Percentiles rank a stretch among this genome's conserved stretches.
Evolutionary conservation across 177 flowering plant genomes (phyloP).

Genomic region (Vitis hybrid): DNA sequence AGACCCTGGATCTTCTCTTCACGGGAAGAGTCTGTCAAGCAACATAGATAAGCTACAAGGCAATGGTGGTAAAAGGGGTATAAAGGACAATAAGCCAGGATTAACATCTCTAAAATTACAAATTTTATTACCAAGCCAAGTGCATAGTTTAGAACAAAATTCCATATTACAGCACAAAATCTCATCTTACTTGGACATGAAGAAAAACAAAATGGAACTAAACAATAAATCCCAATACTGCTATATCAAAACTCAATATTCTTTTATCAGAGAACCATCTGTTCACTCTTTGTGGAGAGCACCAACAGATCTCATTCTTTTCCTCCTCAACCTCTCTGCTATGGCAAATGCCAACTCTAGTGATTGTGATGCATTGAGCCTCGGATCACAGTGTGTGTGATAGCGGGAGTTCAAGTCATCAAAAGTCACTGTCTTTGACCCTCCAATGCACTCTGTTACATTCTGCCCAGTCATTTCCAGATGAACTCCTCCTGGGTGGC

Average conservation of each 20-base stretch:
- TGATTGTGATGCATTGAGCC: slow-evolving; percentile 44
- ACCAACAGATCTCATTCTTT: slow-evolving; percentile 16
- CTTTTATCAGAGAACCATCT: background rate
- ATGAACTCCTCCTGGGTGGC: slow-evolving; percentile 42
- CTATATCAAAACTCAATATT: background rate
- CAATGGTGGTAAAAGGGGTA: too few species aligned
- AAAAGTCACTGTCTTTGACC: slow-evolving; percentile 31
- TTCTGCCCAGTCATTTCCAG: slow-evolving; percentile 42
- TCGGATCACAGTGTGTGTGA: slow-evolving; percentile 37
- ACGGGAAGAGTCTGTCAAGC: too few species aligned
- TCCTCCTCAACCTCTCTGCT: slow-evolving; percentile 31
- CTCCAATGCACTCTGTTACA: slow-evolving; percentile 39
- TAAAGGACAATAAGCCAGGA: too few species aligned
- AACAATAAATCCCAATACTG: background rate
- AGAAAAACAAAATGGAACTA: background rate
- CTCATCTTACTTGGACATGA: background rate
- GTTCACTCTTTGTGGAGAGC: background rate
- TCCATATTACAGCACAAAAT: too few species aligned
- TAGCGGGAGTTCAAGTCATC: slow-evolving; percentile 39
- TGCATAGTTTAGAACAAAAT: too few species aligned
- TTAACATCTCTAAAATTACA: too few species aligned
- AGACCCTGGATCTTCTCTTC: too few species aligned
- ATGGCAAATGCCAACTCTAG: slow-evolving; percentile 39
- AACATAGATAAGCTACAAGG: too few species aligned
- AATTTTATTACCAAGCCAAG: too few species aligned